phyloP scores from a whole-genome alignment of 2,329 filamentous ascomycete species.

The Claviceps sp. region DNA sequence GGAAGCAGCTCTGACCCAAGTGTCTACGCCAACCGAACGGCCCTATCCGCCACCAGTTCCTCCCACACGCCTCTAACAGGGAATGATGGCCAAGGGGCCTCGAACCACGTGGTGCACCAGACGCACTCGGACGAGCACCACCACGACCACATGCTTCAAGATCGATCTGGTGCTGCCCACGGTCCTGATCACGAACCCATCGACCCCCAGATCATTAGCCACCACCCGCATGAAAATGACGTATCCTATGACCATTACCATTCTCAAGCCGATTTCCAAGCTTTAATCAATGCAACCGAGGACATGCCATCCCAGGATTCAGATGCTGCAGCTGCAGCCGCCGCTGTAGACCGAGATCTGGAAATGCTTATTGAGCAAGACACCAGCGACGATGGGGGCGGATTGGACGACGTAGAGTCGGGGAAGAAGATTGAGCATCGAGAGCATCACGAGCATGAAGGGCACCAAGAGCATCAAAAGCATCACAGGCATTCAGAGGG shows the following conservation, averaged over 20 bases:
- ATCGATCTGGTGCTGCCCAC: constrained; percentile 12
- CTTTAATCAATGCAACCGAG: constrained; percentile 35
- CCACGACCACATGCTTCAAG: constrained; percentile 22
- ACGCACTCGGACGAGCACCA: constrained; percentile 13
- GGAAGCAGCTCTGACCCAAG: constrained; percentile 16
- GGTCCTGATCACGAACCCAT: constrained; percentile 35
- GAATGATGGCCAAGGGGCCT: not conserved
- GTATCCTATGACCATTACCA: constrained; percentile 27
- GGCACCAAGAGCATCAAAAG: too few species aligned
- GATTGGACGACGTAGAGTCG: constrained; percentile 11
- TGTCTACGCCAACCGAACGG: constrained; percentile 33
- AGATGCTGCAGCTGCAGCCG: constrained; percentile 14
- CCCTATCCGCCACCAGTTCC: constrained; percentile 28
- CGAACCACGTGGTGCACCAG: constrained; percentile 2
- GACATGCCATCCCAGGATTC: constrained; percentile 17
- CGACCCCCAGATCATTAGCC: constrained; percentile 44
- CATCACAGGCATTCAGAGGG: too few species aligned
- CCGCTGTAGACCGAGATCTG: constrained; percentile 33
- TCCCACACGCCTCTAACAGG: not conserved
- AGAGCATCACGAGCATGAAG: constrained; percentile 9
- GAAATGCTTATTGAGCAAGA: constrained; percentile 38
- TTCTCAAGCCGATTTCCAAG: constrained; percentile 37
- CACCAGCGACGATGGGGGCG: constrained; percentile 22
- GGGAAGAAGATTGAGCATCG: constrained; percentile 11
- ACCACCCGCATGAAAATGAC: constrained; percentile 16